Base-by-base conservation (phyloP, 495 filamentous ascomycete species). In the Penicillium maclennaniae region DNA sequence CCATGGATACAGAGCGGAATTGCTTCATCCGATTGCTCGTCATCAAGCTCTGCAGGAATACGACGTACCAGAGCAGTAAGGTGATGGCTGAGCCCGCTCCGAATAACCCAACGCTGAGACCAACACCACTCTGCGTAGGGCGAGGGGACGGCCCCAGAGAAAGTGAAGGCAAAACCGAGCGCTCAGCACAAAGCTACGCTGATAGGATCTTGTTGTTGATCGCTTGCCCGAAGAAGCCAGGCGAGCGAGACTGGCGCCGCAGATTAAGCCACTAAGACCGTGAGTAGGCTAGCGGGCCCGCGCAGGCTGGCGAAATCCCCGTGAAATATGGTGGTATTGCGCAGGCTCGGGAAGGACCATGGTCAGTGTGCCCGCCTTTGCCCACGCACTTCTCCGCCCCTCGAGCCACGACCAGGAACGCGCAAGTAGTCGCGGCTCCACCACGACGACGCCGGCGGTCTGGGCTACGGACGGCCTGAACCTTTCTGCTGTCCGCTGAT, bases 341-440 rank as follows among this genome's bases (percentile, higher is more conserved):
- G 14, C 43, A 19, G 17, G 16, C 23, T 36, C 52, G 52, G 45
- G 52, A 54, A 43, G 45, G 51, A 45, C 53, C 45, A 55, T 49
- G 54, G 37, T 42, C 4, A 12, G 38, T 40, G 38, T 34, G 15
- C 31, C 31, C 8, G 31, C 31, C 8, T 51, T 15, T 37, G 39
- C 23, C 43, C 64, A 69, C 66, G 64, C 68, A 69, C 68, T 49
- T 15, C 39, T 4, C 17, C 34, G 5, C 23, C 5, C 20, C 19
- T 41, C 27, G 41, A 43, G 40, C 51, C 65, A 70, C 61, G 56
- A 34, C 49, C 59, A 69, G 62, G 62, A 53, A 65, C 65, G 28
- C 36, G 16, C 20, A 27, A 40, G 49, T 45, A 28, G 19, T 15
- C 15, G n/a, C 3, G 46, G 14, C 21, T 20, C 51, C 56, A 62